Evolutionary conservation across 176 grass and related monocot species (phyloP).

Genomic region (Bothriochloa decipiens): DNA sequence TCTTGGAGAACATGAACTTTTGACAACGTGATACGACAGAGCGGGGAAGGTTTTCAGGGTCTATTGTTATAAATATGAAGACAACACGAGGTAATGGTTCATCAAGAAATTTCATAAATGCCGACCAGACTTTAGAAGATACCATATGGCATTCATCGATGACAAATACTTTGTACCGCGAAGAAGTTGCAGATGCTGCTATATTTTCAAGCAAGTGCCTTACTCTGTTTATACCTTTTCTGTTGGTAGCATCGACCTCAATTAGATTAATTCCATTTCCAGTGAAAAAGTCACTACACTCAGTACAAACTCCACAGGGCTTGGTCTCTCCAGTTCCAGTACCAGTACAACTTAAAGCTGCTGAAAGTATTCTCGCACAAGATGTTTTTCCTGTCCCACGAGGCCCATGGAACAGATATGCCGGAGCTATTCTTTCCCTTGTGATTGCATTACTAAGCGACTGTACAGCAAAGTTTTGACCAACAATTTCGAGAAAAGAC

Average conservation of each 20-base stretch:
- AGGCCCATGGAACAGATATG: conserved; percentile 96
- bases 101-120: conserved; percentile 91
- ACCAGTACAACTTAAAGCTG: conserved; percentile 78
- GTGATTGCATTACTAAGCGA: conserved; percentile 89
- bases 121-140: conserved; percentile 82
- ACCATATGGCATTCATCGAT: conserved; percentile 95
- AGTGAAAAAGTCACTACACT: conserved; percentile 64
- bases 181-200: conserved; percentile 62
- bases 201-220: conserved; percentile 80
- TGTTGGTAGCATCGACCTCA: conserved; percentile 92
- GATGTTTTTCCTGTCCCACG: conserved; percentile 98
- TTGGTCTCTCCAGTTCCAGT: conserved; percentile 68
- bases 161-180: conserved; percentile 82
- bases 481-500: conserved; percentile 83
- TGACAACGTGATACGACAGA: conserved; percentile 84
- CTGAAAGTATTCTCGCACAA: conserved; percentile 77
- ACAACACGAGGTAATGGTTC: conserved; percentile 79
- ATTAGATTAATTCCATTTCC: conserved; percentile 68
- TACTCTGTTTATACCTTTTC: conserved; percentile 79
- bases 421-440: conserved; percentile 84
- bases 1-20: conserved; percentile 81
- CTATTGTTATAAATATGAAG: conserved; percentile 92
- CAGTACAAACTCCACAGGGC: conserved; percentile 76
- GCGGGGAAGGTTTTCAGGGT: conserved; percentile 69
- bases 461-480: conserved; percentile 90